Evolutionary conservation across 495 filamentous ascomycete genomes (phyloP).

Genomic region (Articulospora tetracladia): DNA sequence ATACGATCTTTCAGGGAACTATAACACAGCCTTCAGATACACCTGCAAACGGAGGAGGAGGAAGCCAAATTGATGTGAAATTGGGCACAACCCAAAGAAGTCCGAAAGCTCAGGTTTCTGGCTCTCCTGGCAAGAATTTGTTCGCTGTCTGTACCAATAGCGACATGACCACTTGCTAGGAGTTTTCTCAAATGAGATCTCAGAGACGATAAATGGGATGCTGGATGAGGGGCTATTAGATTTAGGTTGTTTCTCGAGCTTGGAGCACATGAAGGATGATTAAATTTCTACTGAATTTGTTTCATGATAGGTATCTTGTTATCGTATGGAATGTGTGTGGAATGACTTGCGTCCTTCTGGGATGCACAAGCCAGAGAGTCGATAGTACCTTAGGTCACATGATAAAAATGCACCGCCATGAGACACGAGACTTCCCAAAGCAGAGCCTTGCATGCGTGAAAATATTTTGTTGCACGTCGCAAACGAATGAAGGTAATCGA

Average conservation of each 20-base stretch:
- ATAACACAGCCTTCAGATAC: background rate
- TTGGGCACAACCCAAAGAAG: conserved; percentile 2
- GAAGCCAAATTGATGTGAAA: conserved; percentile 3
- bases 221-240: no score
- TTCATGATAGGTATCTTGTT: no score
- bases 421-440: background rate
- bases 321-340: no score
- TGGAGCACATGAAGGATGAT: no score
- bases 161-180: conserved; percentile 1
- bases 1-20: background rate
- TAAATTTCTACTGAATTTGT: no score
- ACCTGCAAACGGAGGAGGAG: background rate
- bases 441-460: background rate
- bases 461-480: background rate
- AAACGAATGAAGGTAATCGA: background rate
- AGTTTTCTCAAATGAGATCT: no score
- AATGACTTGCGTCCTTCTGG: no score
- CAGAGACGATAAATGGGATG: no score
- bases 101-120: background rate
- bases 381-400: background rate
- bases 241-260: no score
- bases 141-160: background rate
- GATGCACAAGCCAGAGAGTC: no score
- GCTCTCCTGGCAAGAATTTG: background rate
- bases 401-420: background rate